phyloP scores from a whole-genome alignment of 2,329 filamentous ascomycete genomes.

The Venturia pyrina region DNA sequence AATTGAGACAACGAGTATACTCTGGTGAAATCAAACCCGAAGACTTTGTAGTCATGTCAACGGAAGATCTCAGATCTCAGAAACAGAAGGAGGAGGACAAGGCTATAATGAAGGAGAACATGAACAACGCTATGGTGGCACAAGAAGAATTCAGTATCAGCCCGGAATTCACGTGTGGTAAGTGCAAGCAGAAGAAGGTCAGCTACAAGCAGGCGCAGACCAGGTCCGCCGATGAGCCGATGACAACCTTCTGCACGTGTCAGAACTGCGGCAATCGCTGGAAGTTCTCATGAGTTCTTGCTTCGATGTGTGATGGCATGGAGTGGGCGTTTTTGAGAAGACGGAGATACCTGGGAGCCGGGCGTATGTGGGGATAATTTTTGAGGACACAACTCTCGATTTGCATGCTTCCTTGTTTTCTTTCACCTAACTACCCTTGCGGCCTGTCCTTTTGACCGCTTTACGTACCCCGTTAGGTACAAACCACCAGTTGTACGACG shows the following conservation, averaged over 20 bases:
- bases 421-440: too few species aligned
- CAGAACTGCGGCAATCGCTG: conserved; percentile 41
- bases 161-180: conserved; percentile 77
- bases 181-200: conserved; percentile 88
- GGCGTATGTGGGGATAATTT: background rate
- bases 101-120: conserved; percentile 78
- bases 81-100: conserved; percentile 68
- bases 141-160: conserved; percentile 86
- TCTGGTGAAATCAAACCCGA: conserved; percentile 60
- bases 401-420: background rate
- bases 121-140: conserved; percentile 93
- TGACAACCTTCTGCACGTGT: conserved; percentile 48
- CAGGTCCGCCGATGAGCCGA: conserved; percentile 84
- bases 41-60: conserved; percentile 74
- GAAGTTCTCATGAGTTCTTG: conserved; percentile 32
- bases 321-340: conserved; percentile 3
- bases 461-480: too few species aligned
- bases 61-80: conserved; percentile 83
- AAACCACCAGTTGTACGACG: too few species aligned
- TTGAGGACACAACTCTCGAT: background rate
- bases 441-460: too few species aligned
- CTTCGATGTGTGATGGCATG: background rate
- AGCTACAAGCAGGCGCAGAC: conserved; percentile 96
- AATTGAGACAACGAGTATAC: conserved; percentile 67
- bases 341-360: background rate